Evolutionary conservation across 352 stramenopile species (phyloP).

Genomic region (Pythium plurisporium): DNA sequence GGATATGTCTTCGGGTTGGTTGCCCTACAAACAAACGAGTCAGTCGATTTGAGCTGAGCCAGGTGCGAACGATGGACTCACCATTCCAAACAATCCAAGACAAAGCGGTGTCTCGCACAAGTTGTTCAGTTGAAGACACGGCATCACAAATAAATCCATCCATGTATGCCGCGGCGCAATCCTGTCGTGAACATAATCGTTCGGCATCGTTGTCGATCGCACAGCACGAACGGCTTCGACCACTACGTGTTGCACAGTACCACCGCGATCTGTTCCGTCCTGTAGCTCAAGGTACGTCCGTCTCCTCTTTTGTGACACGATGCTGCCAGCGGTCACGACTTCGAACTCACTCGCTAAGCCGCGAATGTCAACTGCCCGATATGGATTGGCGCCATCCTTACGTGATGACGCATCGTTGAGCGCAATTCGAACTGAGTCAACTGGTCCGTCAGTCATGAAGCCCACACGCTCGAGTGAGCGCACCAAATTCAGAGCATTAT

Average conservation of each 20-base stretch:
- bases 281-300: neutral
- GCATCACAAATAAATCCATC: constrained; percentile 13
- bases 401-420: neutral
- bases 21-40: neutral
- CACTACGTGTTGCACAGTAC: neutral
- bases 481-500: neutral
- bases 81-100: constrained; percentile 2
- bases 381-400: neutral
- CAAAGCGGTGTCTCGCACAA: neutral
- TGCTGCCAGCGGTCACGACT: neutral
- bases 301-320: neutral
- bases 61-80: neutral
- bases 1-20: neutral
- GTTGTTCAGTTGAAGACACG: constrained; percentile 13
- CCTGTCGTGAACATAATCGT: constrained; percentile 14
- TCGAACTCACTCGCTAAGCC: neutral
- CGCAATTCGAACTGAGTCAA: neutral
- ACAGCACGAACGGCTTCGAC: constrained; percentile 3
- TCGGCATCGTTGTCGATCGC: constrained; percentile 9
- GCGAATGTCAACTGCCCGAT: neutral
- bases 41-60: neutral
- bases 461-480: neutral
- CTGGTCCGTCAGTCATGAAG: neutral
- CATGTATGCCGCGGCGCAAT: constrained; percentile 13
- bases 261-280: neutral